phyloP scores from a whole-genome alignment of 495 filamentous ascomycete genomes.

The Penicillium roqueforti region DNA sequence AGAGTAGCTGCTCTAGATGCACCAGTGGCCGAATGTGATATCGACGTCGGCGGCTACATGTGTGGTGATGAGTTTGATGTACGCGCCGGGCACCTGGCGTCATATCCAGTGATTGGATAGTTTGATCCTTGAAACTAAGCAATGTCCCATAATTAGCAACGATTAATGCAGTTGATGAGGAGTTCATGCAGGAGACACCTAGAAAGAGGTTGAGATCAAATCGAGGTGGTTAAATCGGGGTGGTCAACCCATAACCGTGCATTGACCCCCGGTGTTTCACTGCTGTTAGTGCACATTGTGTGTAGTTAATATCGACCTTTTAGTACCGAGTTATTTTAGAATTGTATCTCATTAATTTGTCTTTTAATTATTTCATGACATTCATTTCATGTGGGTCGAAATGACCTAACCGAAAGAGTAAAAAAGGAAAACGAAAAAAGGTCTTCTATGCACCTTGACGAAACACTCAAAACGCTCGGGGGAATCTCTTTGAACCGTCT shows the following conservation, averaged over 20 bases:
- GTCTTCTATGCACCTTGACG: constrained; percentile 27
- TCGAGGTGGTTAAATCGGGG: neutral
- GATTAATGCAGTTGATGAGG: constrained; percentile 4
- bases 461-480: constrained; percentile 29
- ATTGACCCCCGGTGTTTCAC: constrained; percentile 4
- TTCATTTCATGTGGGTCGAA: constrained; percentile 20
- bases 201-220: constrained; percentile 2
- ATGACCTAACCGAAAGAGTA: constrained; percentile 7
- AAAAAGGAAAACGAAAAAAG: constrained; percentile 14
- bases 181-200: constrained; percentile 4
- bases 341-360: constrained; percentile 5
- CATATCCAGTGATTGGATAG: constrained; percentile 9
- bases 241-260: neutral
- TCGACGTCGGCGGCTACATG: constrained; percentile 25
- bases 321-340: neutral
- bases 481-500: constrained; percentile 44
- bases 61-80: constrained; percentile 21
- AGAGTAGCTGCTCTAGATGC: constrained; percentile 1
- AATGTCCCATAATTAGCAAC: constrained; percentile 30
- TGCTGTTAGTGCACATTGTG: too few species aligned
- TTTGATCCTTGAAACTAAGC: neutral
- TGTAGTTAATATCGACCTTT: neutral
- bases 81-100: constrained; percentile 26
- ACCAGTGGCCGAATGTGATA: constrained; percentile 20
- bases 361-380: constrained; percentile 23